Evolutionary conservation across 225 moss, liverwort and hornwort species (phyloP).

Genomic region (Antitrichia curtipendula): DNA sequence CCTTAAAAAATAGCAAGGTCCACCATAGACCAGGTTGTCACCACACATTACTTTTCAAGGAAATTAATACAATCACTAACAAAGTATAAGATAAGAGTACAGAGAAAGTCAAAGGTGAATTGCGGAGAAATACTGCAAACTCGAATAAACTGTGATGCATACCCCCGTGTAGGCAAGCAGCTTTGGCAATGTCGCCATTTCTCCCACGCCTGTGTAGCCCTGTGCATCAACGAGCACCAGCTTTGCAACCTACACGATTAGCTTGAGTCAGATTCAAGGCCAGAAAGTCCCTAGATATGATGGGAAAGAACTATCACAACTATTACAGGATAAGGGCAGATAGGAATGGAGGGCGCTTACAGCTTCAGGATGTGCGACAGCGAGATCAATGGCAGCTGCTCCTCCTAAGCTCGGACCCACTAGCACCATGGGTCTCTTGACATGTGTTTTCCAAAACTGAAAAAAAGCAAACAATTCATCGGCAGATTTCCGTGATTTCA

Average conservation of each 20-base stretch:
- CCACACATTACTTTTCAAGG: not conserved
- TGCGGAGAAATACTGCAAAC: not conserved
- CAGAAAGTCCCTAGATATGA: not conserved
- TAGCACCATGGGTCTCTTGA: conserved; percentile 73
- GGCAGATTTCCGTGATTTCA: not conserved
- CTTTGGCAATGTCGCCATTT: conserved; percentile 70
- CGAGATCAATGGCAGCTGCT: conserved; percentile 76
- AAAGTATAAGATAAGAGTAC: not conserved
- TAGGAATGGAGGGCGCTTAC: conserved; percentile 15
- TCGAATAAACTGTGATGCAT: not conserved
- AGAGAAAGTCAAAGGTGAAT: not conserved
- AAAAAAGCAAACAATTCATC: not conserved
- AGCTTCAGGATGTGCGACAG: conserved; percentile 56
- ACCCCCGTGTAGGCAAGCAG: conserved; percentile 86
- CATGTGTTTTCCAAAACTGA: conserved; percentile 82
- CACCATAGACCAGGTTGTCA: not conserved
- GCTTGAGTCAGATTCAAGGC: not conserved
- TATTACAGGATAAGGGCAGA: not conserved
- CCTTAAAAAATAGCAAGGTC: not conserved
- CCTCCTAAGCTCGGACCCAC: conserved; percentile 97
- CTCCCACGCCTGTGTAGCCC: conserved; percentile 83
- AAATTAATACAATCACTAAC: not conserved
- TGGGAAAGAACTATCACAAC: not conserved
- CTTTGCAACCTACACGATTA: conserved; percentile 57
- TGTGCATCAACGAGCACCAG: conserved; percentile 85